Evolutionary conservation across 2,329 filamentous ascomycete species (phyloP), one percentile per base, ranked within the genome.

Genomic region (Talaromyces sp.): DNA sequence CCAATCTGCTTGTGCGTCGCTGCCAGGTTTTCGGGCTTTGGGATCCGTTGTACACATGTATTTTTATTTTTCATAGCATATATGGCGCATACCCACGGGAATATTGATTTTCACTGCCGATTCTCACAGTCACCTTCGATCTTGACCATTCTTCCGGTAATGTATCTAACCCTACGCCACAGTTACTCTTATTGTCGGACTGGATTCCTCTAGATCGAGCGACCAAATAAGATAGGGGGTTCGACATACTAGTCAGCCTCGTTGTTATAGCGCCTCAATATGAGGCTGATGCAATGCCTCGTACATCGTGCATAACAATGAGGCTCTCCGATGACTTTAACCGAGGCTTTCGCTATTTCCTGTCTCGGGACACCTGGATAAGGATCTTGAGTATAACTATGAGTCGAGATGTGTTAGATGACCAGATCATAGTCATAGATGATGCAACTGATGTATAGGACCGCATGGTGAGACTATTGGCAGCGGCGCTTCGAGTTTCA

Each of bases 51-150:
- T 44, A 55, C 50, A n/a, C 46, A 21, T 61, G 59, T 61, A 61
- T 61, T 61, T 60, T 61, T 61, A 61, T 35, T 61, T 55, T 55
- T 25, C 21, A 40, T 37, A 61, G 59, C 59, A 61, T 61, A 44
- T 54, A 31, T 39, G 58, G 58, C 58, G 58, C 58, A 60, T 54
- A 54, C 50, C 37, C 18, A 16, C 54, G 58, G 58, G 35, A 21
- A 39, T 11, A 33, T 55, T 23, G 18, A 61, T 46, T 60, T 55
- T 44, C 28, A 21, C 39, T 44, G n/a, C 31, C 28, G 23, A 61
- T 11, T 31, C 5, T 5, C 5, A 14, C n/a, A 35, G 12, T n/a
- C 9, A 52, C 48, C 28, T 33, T 31, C 9, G 21, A 35, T 14
- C 11, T 33, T 18, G n/a, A 18, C 16, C 3, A 16, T 11, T 11